A percentile compares a stretch with the other conserved stretches of the same genome.
Evolutionary conservation across 257 asterid species (phyloP).

Genomic region (Nicotiana otophora): DNA sequence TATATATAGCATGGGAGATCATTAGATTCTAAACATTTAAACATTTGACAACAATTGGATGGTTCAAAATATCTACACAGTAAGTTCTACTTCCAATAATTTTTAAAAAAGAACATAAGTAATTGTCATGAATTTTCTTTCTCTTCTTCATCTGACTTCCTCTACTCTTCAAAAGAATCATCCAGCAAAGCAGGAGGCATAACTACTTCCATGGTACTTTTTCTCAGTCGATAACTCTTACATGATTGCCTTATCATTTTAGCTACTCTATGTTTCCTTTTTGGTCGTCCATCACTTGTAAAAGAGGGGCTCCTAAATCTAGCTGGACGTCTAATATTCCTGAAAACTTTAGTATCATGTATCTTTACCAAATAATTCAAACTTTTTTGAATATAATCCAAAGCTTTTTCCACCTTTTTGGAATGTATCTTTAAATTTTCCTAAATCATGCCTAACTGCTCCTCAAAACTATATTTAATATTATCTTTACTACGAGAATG

Average conservation of each 20-base stretch:
- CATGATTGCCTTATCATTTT: not conserved
- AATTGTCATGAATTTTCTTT: not conserved
- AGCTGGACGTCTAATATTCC: not conserved
- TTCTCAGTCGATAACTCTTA: not conserved
- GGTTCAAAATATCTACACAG: too few species aligned
- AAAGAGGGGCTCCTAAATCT: not conserved
- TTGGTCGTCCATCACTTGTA: not conserved
- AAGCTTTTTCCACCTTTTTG: too few species aligned
- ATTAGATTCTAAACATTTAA: too few species aligned
- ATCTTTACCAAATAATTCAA: too few species aligned
- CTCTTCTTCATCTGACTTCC: not conserved
- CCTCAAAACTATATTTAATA: too few species aligned
- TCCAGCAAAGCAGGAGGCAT: not conserved
- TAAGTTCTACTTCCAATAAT: too few species aligned
- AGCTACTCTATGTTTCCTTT: not conserved
- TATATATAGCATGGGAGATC: too few species aligned
- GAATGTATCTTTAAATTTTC: too few species aligned
- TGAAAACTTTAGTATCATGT: not conserved
- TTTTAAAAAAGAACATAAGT: not conserved
- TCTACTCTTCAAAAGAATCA: not conserved
- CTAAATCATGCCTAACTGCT: too few species aligned
- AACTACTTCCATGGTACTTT: not conserved
- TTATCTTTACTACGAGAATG: too few species aligned
- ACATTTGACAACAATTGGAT: too few species aligned
- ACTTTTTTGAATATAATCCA: too few species aligned